Evolutionary conservation across 2,329 filamentous ascomycete species (phyloP), one percentile per base, ranked within the genome.

Genomic region (Ophiostoma ulmi): DNA sequence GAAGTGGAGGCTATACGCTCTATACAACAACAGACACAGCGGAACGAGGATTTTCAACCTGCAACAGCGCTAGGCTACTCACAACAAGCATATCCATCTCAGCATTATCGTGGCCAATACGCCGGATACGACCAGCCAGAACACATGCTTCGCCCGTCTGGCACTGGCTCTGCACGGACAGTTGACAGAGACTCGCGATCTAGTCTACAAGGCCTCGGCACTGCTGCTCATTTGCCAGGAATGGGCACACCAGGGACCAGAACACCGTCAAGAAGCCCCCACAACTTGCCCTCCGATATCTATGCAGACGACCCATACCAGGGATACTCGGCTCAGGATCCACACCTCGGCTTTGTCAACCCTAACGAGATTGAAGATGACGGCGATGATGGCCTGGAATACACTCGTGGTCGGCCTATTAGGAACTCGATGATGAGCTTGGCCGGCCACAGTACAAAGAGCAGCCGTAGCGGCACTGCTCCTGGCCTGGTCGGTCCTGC

Each of bases 301-400:
- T 88, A 86, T 77, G 80, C 83, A 39, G 89, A 91, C 75, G 89
- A 90, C 67, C 90, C 90, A 0, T 93, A 92, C 77, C 85, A 86
- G 70, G 84, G 86, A 74, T 87, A 87, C 76, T 86, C 80, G 65
- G 79, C 79, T 55, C 84, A 80, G 39, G 84, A 84, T 72, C 80
- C 84, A 35, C 78, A 81, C 10, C 79, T 89, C 4, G 86, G 86
- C 55, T 81, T 86, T 1, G 85, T 95, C 72, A 89, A 97, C 77
- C 93, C 93, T 2, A 88, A 91, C 76, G 88, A 90, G 17, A 94
- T 97, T 74, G 87, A 86, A 31, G 94, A 97, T 78, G 94, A 97
- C 77, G 93, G 92, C 38, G 94, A 97, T 76, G 94, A 97, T 77
- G 93, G 91, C 1, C 84, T 95, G 69, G 84, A 86, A 5, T 89